These are phyloP conservation scores for Cupressus sempervirens DNA, from an alignment of 75 land plant species.

Conservation along the genomic window DNA sequence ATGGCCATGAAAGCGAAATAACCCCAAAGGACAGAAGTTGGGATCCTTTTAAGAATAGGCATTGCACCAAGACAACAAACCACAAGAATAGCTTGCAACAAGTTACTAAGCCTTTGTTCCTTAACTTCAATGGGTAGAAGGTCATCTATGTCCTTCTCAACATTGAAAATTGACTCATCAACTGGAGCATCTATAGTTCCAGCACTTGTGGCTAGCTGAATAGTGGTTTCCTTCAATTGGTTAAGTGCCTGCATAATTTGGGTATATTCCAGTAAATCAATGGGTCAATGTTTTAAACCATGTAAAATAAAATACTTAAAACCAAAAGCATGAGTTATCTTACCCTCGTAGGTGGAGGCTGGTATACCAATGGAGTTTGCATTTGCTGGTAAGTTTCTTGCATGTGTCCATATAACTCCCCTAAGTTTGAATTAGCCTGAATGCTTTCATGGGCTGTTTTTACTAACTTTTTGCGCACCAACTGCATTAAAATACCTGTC, in stretches of 20 bases:
- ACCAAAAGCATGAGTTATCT: neutral
- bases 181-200: constrained; percentile 57
- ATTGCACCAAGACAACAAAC: constrained; percentile 88
- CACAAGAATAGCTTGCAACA: constrained; percentile 74
- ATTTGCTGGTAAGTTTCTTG: constrained; percentile 81
- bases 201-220: constrained; percentile 52
- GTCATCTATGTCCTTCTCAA: constrained; percentile 84
- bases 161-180: constrained; percentile 69
- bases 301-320: neutral
- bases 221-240: constrained; percentile 60
- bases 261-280: neutral
- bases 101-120: constrained; percentile 84
- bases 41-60: constrained; percentile 79
- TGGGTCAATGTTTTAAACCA: neutral
- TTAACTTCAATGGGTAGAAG: constrained; percentile 86
- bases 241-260: constrained; percentile 44
- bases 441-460: constrained; percentile 56
- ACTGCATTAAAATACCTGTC: constrained; percentile 28
- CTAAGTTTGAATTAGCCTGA: constrained; percentile 49
- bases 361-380: constrained; percentile 77
- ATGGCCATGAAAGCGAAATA: constrained; percentile 98
- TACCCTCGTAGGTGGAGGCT: constrained; percentile 40
- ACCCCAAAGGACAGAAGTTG: constrained; percentile 90
- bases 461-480: constrained; percentile 66
- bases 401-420: constrained; percentile 71